Percentiles rank a stretch among this genome's conserved stretches.
Evolutionary conservation across 1,284 basidiomycete species (phyloP).

Genomic region (Filobasidium uniguttulatum): DNA sequence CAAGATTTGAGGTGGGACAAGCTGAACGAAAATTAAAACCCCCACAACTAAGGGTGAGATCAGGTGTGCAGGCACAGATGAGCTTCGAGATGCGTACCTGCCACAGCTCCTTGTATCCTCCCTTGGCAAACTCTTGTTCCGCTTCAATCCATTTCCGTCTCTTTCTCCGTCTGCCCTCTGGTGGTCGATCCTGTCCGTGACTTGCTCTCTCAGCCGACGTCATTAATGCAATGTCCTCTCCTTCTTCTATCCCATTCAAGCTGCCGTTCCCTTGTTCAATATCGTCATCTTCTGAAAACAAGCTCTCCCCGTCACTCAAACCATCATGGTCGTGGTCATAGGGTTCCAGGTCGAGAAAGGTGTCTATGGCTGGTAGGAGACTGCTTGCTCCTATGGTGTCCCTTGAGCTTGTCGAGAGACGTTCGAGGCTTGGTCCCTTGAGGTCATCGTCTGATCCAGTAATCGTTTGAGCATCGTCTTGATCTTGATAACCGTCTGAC

Average conservation of each 20-base stretch:
- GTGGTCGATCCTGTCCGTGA: not conserved
- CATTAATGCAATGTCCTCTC: not conserved
- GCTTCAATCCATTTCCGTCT: constrained; percentile 7
- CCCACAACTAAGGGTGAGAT: not conserved
- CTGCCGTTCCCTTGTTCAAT: constrained; percentile 5
- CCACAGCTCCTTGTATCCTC: constrained; percentile 1
- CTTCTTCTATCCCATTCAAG: not conserved
- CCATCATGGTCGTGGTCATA: constrained; percentile 10
- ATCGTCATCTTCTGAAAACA: constrained; percentile 3
- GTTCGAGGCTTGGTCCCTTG: constrained; percentile 4
- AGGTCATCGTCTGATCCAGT: not conserved
- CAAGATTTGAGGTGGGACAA: constrained; percentile 32
- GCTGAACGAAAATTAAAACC: constrained; percentile 19
- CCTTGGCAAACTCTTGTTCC: constrained; percentile 7
- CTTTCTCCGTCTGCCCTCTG: constrained; percentile 6
- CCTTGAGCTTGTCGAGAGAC: constrained; percentile 7
- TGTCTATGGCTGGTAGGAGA: constrained; percentile 1
- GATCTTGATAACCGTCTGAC: not conserved
- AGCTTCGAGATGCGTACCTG: not conserved
- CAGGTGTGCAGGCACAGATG: not conserved
- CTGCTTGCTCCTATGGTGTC: not conserved
- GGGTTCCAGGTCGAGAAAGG: constrained; percentile 8
- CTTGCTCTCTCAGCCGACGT: not conserved
- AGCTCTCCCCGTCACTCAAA: not conserved
- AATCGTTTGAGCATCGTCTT: not conserved